Evolutionary conservation across 1,284 basidiomycete genomes (phyloP).

Genomic region (Ganoderma boninense): DNA sequence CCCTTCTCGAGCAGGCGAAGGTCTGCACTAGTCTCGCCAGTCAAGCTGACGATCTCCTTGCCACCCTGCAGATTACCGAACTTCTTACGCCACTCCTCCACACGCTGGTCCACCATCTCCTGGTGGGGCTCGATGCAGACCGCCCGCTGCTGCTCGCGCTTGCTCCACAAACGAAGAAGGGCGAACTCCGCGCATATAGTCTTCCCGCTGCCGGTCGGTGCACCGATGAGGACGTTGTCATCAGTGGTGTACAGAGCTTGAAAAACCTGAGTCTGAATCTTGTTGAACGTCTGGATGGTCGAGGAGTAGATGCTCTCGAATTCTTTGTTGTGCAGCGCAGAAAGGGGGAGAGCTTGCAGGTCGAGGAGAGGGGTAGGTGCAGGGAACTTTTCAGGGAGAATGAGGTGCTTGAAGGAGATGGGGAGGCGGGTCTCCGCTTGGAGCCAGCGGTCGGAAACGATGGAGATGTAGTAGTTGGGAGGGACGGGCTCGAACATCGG

Average conservation of each 20-base stretch:
- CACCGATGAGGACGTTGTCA: conserved; percentile 96
- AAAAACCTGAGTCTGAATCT: conserved; percentile 99
- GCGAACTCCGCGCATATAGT: conserved; percentile 98
- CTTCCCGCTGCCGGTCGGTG: conserved; percentile 97
- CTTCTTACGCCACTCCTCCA: conserved; percentile 89
- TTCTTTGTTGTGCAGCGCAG: conserved; percentile 91
- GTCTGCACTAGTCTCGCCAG: conserved; percentile 95
- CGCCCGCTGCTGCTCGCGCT: conserved; percentile 83
- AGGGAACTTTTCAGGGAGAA: conserved; percentile 97
- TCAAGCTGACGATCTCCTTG: conserved; percentile 93
- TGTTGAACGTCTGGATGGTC: conserved; percentile 90
- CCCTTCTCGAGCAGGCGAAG: conserved; percentile 91
- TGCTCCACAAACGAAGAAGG: conserved; percentile 90
- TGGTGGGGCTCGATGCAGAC: conserved; percentile 98
- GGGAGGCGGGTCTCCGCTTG: conserved; percentile 95
- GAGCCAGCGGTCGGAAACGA: conserved; percentile 96
- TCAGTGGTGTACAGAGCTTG: conserved; percentile 96
- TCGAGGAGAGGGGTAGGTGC: conserved; percentile 93
- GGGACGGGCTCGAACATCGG: conserved; percentile 98
- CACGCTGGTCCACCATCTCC: conserved; percentile 94
- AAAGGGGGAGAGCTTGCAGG: conserved; percentile 89
- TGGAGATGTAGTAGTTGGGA: conserved; percentile 97
- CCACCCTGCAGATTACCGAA: conserved; percentile 86
- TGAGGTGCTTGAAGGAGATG: conserved; percentile 97
- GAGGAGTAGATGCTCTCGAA: conserved; percentile 88